Base-by-base conservation (phyloP, 2,329 filamentous ascomycete species). In the Hansfordia pulvinata region DNA sequence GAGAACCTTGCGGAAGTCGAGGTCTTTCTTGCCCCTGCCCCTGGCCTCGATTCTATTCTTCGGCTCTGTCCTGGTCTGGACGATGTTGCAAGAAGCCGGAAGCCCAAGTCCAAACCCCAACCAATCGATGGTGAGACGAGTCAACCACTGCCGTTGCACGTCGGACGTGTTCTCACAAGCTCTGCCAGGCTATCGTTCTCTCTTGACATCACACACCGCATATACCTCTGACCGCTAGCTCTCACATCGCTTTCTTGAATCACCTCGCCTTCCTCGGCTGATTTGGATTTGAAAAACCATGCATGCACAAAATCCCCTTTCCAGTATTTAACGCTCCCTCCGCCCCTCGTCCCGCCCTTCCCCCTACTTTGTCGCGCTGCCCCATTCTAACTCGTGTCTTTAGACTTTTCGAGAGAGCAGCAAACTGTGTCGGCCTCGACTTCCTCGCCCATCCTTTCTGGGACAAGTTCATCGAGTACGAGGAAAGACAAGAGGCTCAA, bases 381-480 rank as follows among this genome's bases (percentile, higher is more conserved):
- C 14, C 25, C 20, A 29, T 32, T 31, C 50, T 58, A 26, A 58
- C 46, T 11, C 21, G 18, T n/a, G n/a, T 10, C 30, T 17, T 10
- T 49, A 98, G 90, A 40, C 69, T 96, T 7, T 96, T 96, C 47
- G 88, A 98, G 50, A 81, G 90, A 38, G 90, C 80, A 35, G 81
- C 84, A 16, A 68, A 69, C 17, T 77, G 71, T 42, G 85, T 93
- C 20, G 90, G 90, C 10, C 67, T 96, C 11, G 90, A 98, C 54
- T 98, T 93, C 47, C 65, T 93, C 17, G 79, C 86, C 3, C 85
- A 94, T 48, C 85, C 85, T 2, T 94, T 98, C 58, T 98, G 90
- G 90, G 90, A 98, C 53, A 96, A 93, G 56, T 98, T 93, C 46
- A 73, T 98, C 36, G 90, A 96, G 49, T 96, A 92, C 44, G 90